Conservation (phyloP, 2,329 filamentous ascomycete genomes). For the Paraphaeosphaeria sporulosa region DNA sequence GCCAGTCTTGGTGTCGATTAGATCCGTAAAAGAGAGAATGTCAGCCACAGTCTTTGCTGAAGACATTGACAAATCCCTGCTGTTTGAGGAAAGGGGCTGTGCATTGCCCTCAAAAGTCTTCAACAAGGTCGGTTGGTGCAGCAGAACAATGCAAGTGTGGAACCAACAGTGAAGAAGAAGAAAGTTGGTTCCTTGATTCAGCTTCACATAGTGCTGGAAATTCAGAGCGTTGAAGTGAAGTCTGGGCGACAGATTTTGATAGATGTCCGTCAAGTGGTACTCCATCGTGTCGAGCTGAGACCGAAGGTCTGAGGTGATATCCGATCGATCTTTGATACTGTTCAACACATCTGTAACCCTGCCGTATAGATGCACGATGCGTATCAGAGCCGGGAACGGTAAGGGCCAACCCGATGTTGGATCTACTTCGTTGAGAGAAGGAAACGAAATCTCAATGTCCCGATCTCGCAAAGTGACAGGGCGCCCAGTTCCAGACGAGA, state of each 20-base stretch:
- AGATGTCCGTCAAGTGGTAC: slow-evolving; percentile 74
- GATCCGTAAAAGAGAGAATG: slow-evolving; percentile 83
- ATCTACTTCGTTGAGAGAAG: slow-evolving; percentile 61
- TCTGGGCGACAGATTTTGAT: slow-evolving; percentile 76
- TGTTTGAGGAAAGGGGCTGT: slow-evolving; percentile 79
- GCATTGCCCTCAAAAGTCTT: slow-evolving; percentile 76
- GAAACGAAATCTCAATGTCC: slow-evolving; percentile 82
- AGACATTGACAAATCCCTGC: slow-evolving; percentile 82
- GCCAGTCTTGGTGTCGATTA: slow-evolving; percentile 85
- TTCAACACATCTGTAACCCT: slow-evolving; percentile 85
- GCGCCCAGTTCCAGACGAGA: slow-evolving; percentile 85
- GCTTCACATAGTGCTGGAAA: slow-evolving; percentile 83
- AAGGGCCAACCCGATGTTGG: slow-evolving; percentile 72
- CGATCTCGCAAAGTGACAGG: slow-evolving; percentile 84
- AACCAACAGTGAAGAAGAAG: slow-evolving; percentile 90
- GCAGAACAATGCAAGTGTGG: slow-evolving; percentile 82
- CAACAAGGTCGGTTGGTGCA: slow-evolving; percentile 83
- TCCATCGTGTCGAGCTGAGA: slow-evolving; percentile 79
- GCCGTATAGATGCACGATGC: slow-evolving; percentile 86
- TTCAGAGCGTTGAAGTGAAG: slow-evolving; percentile 86
- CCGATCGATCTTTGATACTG: slow-evolving; percentile 75
- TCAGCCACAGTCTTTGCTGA: slow-evolving; percentile 92
- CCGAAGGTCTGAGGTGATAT: slow-evolving; percentile 78
- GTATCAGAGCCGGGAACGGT: slow-evolving; percentile 80
- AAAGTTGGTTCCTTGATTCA: slow-evolving; percentile 84